Base-by-base conservation (phyloP, 306 rosid genomes). In the Dryas octopetala region DNA sequence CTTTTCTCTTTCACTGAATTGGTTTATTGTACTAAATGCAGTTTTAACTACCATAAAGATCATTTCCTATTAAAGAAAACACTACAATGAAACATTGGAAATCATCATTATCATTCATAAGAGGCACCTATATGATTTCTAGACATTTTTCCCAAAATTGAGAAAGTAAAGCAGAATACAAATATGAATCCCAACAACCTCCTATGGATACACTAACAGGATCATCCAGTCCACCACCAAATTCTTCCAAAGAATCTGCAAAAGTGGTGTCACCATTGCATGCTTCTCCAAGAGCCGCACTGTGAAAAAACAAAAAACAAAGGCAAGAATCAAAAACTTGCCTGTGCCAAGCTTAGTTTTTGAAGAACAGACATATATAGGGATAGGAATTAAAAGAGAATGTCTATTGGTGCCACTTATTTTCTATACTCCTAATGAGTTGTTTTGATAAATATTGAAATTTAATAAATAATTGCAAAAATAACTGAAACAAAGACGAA, bases 191-290 rank as follows among this genome's bases (percentile, higher is more conserved):
- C 68, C 68, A 76, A 84, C 86, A 85, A 94, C 99, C 99, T 95
- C 99, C 99, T 54, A 95, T 83, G 32, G 99, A 90, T 79, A 89
- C 90, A 43, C 99, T 92, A 61, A 95, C 85, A 78, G 97, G 99
- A 86, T 95, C 99, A 66, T 95, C 99, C 52, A 73, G 86, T 71
- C 96, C 97, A 65, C 93, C 97, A 40, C 96, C 97, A 85, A 95
- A 95, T 75, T 59, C 76, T 92, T 90, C 97, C 78, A 95, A 80
- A 17, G 93, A 88, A 60, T 95, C 97, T 64, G 99, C 96, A 80
- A 92, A 92, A 75, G 83, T 76, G 57, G 81, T 70, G 75, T 92
- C 97, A 60, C 99, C 99, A 69, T 81, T 86, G 79, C 84, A 82
- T 78, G 87, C 92, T 84, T 95, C 99, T 76, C 91, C 97, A 68